Evolutionary conservation across 192 early-diverging fungal species (phyloP).

Genomic region (Linnemannia hyalina): DNA sequence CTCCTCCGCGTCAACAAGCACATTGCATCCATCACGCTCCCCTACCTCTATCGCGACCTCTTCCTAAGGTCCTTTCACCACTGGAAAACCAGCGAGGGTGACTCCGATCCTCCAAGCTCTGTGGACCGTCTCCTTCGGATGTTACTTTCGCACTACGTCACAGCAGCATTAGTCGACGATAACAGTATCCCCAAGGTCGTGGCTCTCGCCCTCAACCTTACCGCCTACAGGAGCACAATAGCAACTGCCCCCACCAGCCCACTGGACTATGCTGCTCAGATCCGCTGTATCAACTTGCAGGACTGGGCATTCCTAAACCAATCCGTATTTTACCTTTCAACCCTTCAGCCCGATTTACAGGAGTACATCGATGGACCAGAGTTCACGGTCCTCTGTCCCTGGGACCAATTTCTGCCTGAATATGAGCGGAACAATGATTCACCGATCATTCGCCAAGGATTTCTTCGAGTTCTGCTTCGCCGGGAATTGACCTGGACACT

Average conservation of each 20-base stretch:
- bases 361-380: background rate
- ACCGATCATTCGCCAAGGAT: background rate
- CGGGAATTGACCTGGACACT: background rate
- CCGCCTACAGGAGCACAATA: background rate
- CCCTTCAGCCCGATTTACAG: background rate
- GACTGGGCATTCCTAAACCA: background rate
- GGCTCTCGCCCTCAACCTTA: background rate
- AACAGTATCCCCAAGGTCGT: background rate
- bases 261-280: background rate
- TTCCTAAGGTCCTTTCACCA: background rate
- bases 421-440: background rate
- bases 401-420: background rate
- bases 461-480: background rate
- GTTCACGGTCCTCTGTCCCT: background rate
- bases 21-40: background rate
- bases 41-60: background rate
- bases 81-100: background rate
- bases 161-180: background rate
- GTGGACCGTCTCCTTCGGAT: background rate
- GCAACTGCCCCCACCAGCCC: background rate
- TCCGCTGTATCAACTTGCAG: background rate
- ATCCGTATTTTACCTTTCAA: background rate
- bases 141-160: background rate
- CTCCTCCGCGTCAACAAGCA: constrained; percentile 1
- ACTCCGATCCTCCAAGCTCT: background rate